These are phyloP conservation scores for Tricholoma saponaceum DNA, from an alignment of 768 basidiomycete species.

Conservation along the genomic window DNA sequence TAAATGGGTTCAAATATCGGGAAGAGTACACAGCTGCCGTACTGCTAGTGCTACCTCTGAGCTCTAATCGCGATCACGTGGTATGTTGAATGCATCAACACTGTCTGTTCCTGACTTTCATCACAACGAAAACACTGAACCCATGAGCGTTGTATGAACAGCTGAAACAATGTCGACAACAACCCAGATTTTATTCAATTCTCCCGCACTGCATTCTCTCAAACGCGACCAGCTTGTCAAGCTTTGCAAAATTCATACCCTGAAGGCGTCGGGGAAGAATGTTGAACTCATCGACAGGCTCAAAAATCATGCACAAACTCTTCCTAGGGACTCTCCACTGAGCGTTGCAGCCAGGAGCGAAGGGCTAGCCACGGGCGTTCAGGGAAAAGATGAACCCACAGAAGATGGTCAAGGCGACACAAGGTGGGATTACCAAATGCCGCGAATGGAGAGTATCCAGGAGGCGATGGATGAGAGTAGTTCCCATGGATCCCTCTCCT, in stretches of 20 bases:
- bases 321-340: constrained; percentile 53
- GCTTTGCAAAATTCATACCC: constrained; percentile 77
- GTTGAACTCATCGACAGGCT: constrained; percentile 66
- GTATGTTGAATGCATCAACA: background rate
- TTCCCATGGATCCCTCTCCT: constrained; percentile 46
- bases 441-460: constrained; percentile 73
- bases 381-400: constrained; percentile 22
- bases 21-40: too few species aligned
- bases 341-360: constrained; percentile 55
- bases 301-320: constrained; percentile 59
- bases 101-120: background rate
- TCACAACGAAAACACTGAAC: background rate
- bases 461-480: constrained; percentile 57
- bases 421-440: constrained; percentile 21
- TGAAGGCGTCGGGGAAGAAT: constrained; percentile 82
- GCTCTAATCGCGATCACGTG: background rate
- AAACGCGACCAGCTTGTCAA: constrained; percentile 83
- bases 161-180: constrained; percentile 53
- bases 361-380: constrained; percentile 16
- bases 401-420: constrained; percentile 19
- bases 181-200: constrained; percentile 80
- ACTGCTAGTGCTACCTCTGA: background rate
- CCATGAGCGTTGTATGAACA: too few species aligned
- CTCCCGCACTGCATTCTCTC: constrained; percentile 77
- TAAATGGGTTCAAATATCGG: too few species aligned